Evolutionary conservation across 768 basidiomycete genomes (phyloP), one percentile per base, ranked within the genome.

Genomic region (Macrolepiota fuliginosa): DNA sequence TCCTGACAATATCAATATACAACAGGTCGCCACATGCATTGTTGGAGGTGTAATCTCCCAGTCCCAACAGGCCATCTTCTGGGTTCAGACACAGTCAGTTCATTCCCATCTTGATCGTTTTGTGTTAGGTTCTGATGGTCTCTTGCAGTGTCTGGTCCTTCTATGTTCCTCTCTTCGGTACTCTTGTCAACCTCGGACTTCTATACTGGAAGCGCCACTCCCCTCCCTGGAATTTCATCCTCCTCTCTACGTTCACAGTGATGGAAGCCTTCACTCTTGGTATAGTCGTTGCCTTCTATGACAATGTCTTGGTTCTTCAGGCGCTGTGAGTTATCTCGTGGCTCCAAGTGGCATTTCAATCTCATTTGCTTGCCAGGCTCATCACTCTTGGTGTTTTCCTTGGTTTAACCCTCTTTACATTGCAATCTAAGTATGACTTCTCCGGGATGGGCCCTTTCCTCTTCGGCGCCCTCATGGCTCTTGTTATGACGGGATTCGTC

Each of bases 371-470:
- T 24, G 32, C 36, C 50, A 89, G 90, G 56, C 74, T 96, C 56
- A 94, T 98, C 68, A 97, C 96, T 0, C 77, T 92, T 2, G 94
- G 94, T 13, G 89, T 98, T 49, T 98, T 99, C 83, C 74, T 94
- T 42, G 97, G 96, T 5, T 76, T 99, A 64, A 98, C 96, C 0
- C 73, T 98, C 56, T 98, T 97, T 79, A 98, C 97, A 0, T 80
- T 97, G 72, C 95, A 96, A 73, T 92, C 91, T 61, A 96, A 96
- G 91, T 97, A 94, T 75, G 96, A 98, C 77, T 98, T 99, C 76
- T 90, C 88, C 12, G 91, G 91, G 56, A 85, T 97, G 79, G 95
- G 88, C 0, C 92, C 96, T 1, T 96, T 90, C 85, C 81, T 98
- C 29, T 96, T 95, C 66, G 92, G 84, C 17, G 90, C 85, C 52